Evolutionary conservation across 768 basidiomycete species (phyloP).

Genomic region (Kwoniella pini): DNA sequence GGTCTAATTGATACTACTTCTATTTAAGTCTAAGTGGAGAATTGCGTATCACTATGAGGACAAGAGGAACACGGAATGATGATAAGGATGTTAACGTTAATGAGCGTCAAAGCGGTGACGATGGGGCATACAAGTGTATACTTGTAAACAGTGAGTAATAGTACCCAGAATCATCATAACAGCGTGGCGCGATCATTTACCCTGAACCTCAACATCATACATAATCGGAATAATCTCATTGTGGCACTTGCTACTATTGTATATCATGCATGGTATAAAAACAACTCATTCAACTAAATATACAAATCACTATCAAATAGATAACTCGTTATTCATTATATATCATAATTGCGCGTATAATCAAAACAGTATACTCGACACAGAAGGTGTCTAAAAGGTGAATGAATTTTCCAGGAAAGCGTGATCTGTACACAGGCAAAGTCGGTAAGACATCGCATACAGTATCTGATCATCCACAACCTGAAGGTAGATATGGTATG

Average conservation of each 20-base stretch:
- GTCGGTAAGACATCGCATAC: no score
- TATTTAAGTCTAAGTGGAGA: neutral
- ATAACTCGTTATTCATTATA: constrained; percentile 1
- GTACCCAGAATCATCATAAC: neutral
- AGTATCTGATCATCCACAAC: no score
- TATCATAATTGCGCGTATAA: neutral
- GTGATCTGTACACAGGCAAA: constrained; percentile 19
- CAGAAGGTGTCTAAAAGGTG: neutral
- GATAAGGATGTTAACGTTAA: neutral
- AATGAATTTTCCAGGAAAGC: constrained; percentile 32
- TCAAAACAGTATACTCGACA: neutral
- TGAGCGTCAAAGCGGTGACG: constrained; percentile 5
- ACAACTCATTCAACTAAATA: neutral
- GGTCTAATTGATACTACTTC: neutral
- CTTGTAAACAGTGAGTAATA: neutral
- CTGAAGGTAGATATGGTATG: no score
- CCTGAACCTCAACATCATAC: neutral
- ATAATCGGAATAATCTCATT: constrained; percentile 12
- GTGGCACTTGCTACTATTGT: constrained; percentile 12
- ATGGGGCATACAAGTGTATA: constrained; percentile 5
- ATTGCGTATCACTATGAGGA: neutral
- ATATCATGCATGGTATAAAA: constrained; percentile 10
- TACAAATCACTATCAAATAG: neutral
- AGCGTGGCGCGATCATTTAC: constrained; percentile 8
- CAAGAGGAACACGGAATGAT: neutral